Evolutionary conservation across 331 rosid genomes (phyloP), one percentile per base, ranked within the genome.

Genomic region (Dryas integrifolia): DNA sequence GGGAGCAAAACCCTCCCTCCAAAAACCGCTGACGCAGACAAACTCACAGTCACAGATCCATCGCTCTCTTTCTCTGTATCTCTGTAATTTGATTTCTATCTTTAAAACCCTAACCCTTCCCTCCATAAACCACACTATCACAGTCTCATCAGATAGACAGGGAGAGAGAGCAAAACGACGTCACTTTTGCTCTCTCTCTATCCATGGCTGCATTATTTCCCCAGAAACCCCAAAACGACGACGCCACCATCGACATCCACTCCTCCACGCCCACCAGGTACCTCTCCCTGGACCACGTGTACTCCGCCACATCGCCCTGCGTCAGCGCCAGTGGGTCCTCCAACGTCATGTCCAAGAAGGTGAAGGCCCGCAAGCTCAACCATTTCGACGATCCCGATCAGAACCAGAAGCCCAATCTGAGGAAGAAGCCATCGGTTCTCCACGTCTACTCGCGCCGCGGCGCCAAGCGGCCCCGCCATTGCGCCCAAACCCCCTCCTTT

Each of bases 261-360:
- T 68, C 88, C 39, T 66, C 81, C 46, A 73, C 98, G 7, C 97
- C 96, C 67, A 63, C 90, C 68, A 82, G 93, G 5, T 92, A 90
- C 80, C 90, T 88, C 3, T 87, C 96, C 4, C 88, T 92, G 72
- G 90, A 92, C 81, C 97, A 86, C 74, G 92, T 92, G 50, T 92
- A 92, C 80, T 92, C 98, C n/a, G 78, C 93, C 62, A 90, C 97
- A 1, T 90, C 98, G 4, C 96, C 96, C 1, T 92, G 94, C 71
- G 79, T 85, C 61, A 78, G 74, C 63, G 79, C 96, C 49, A 86
- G 89, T 26, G 98, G 96, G 45, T 90, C 96, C 48, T 78, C 98
- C 53, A 90, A 88, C 80, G 98, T 92, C 51, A 92, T 90, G 96
- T 92, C 98, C 14, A 92, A 92, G 70, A 92, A 90, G 82, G 96